These are phyloP conservation scores for Micromonas pusilla DNA, from an alignment of 139 green algal genomes.

Conservation along the genomic window DNA sequence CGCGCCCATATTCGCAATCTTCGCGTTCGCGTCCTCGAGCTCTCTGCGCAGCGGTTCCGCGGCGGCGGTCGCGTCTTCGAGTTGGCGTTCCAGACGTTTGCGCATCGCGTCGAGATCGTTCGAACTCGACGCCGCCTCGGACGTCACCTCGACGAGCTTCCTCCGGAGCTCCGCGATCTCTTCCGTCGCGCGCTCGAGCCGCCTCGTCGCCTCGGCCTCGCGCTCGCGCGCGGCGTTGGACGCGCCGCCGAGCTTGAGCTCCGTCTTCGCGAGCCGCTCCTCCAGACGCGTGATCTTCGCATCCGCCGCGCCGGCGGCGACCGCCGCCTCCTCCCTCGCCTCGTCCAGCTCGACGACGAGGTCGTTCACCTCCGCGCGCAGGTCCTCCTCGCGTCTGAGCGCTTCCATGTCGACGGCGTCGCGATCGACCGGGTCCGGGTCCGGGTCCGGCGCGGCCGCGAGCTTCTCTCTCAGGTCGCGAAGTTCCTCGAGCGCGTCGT, in stretches of 20 bases:
- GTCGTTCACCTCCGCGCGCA: neutral
- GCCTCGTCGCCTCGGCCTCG: neutral
- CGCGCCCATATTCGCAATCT: neutral
- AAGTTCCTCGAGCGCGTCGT: no score
- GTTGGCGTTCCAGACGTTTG: neutral
- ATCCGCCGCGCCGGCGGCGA: neutral
- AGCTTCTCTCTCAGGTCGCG: no score
- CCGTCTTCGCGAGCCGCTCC: neutral
- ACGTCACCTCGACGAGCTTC: neutral
- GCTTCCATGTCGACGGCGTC: neutral
- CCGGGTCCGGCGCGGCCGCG: no score
- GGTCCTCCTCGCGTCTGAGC: neutral
- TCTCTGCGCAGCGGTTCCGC: neutral
- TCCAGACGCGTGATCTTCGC: neutral
- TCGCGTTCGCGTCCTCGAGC: neutral
- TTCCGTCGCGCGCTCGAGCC: neutral
- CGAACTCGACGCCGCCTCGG: neutral
- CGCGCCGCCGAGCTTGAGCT: neutral
- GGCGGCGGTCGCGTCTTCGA: neutral
- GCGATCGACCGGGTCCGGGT: no score
- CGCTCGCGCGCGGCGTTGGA: neutral
- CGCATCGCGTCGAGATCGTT: neutral
- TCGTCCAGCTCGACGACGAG: neutral
- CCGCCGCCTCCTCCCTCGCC: neutral
- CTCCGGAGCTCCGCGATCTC: neutral